Conservation (phyloP, 2,329 filamentous ascomycete species). For the Verticillium tricorpus region DNA sequence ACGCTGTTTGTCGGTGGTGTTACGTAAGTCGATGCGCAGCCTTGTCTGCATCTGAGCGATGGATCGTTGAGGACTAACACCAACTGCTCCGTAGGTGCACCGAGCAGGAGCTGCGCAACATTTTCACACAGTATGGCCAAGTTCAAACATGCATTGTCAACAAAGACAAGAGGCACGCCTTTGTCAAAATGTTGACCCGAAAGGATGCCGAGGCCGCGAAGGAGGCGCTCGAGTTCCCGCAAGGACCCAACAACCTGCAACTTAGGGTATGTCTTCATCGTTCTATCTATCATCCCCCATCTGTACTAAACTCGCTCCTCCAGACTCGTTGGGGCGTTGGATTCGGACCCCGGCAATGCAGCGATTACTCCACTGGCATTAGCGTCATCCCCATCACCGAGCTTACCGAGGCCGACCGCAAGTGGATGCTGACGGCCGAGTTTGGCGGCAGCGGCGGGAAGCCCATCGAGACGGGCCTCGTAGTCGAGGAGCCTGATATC, state of each 20-base stretch:
- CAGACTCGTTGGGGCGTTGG: conserved; percentile 96
- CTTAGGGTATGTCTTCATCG: conserved; percentile 56
- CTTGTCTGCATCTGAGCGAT: background rate
- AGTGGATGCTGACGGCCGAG: conserved; percentile 94
- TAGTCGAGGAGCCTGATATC: conserved; percentile 96
- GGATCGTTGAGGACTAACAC: conserved; percentile 12
- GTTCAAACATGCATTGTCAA: conserved; percentile 99
- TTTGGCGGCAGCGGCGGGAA: conserved; percentile 88
- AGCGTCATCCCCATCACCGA: conserved; percentile 90
- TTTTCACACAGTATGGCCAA: conserved; percentile 77
- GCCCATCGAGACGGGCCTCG: conserved; percentile 74
- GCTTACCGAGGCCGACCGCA: conserved; percentile 91
- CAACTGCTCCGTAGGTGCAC: conserved; percentile 49
- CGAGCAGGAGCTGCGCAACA: conserved; percentile 73
- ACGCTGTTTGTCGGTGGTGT: conserved; percentile 97
- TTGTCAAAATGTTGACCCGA: conserved; percentile 96
- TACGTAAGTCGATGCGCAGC: conserved; percentile 55
- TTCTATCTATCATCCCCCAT: conserved; percentile 1
- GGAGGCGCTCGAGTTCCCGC: conserved; percentile 73
- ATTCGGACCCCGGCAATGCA: conserved; percentile 94
- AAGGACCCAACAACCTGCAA: conserved; percentile 66
- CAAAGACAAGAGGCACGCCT: conserved; percentile 95
- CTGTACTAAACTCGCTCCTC: background rate
- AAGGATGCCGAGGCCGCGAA: conserved; percentile 80
- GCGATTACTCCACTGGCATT: conserved; percentile 87